phyloP scores from a whole-genome alignment of 768 basidiomycete genomes.

The Clathrus columnatus region DNA sequence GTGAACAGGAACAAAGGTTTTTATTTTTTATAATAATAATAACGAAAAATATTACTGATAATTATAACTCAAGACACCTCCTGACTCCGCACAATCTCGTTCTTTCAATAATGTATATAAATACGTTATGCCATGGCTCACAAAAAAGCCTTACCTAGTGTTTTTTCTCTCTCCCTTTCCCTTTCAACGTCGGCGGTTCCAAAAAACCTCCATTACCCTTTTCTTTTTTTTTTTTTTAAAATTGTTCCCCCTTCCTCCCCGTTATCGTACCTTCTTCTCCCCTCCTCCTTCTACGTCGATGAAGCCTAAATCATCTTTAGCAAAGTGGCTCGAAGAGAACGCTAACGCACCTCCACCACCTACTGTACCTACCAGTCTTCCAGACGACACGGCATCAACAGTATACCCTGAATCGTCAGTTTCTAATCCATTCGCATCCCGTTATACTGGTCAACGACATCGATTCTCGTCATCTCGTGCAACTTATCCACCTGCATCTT shows the following conservation, averaged over 20 bases:
- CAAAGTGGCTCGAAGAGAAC: conserved; percentile 7
- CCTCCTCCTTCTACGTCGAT: not conserved
- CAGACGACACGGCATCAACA: conserved; percentile 5
- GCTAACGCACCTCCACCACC: conserved; percentile 7
- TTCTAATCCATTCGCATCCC: conserved; percentile 9
- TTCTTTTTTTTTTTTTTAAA: not conserved
- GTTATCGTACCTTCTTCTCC: not conserved
- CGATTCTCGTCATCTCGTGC: not conserved
- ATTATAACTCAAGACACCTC: no score
- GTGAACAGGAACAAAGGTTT: no score
- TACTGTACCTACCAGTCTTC: conserved; percentile 3
- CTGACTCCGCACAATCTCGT: no score
- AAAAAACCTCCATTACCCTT: not conserved
- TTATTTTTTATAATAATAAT: no score
- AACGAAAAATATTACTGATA: no score
- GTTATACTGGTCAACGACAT: conserved; percentile 6
- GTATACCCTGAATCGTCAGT: conserved; percentile 11
- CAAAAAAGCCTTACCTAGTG: no score
- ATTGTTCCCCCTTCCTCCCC: conserved; percentile 3
- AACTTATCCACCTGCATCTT: not conserved
- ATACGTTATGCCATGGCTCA: no score
- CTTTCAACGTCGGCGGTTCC: no score
- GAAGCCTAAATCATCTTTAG: not conserved
- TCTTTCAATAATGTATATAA: no score
- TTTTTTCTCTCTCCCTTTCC: no score